Conservation (phyloP, 2,329 filamentous ascomycete species). For the Metarhizium robertsii region DNA sequence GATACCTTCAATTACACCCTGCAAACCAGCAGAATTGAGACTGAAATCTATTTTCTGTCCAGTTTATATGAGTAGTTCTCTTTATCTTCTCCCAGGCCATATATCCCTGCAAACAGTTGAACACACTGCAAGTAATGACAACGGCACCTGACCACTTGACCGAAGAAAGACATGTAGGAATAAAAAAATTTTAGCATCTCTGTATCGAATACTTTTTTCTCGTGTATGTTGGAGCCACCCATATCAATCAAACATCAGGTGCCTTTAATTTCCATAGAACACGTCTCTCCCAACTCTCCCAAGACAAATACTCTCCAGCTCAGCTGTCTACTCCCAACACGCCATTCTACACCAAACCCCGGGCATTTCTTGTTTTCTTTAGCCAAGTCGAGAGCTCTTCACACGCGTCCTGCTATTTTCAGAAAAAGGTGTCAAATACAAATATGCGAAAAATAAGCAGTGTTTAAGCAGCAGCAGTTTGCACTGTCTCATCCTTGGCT, state of each 20-base stretch:
- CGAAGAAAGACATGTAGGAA: background rate
- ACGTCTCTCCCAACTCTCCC: background rate
- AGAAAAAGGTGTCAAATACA: background rate
- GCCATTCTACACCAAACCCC: background rate
- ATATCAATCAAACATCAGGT: background rate
- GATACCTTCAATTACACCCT: no score
- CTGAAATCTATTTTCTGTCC: background rate
- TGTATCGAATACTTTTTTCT: background rate
- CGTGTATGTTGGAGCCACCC: background rate
- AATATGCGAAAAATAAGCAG: background rate
- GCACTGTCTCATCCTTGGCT: conserved; percentile 20
- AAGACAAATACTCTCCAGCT: background rate
- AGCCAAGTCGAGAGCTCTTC: background rate
- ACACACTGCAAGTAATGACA: background rate
- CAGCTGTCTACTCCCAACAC: background rate
- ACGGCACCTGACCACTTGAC: background rate
- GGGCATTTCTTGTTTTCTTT: background rate
- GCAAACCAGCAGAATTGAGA: no score
- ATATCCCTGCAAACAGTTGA: background rate
- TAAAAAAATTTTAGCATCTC: background rate
- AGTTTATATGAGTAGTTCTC: background rate
- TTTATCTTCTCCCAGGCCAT: background rate
- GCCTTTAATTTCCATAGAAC: background rate
- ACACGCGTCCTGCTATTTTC: background rate
- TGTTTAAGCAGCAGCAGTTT: conserved; percentile 11